These are phyloP conservation scores for Curvularia sp. DNA, from an alignment of 2,329 filamentous ascomycete genomes.

Conservation along the genomic window DNA sequence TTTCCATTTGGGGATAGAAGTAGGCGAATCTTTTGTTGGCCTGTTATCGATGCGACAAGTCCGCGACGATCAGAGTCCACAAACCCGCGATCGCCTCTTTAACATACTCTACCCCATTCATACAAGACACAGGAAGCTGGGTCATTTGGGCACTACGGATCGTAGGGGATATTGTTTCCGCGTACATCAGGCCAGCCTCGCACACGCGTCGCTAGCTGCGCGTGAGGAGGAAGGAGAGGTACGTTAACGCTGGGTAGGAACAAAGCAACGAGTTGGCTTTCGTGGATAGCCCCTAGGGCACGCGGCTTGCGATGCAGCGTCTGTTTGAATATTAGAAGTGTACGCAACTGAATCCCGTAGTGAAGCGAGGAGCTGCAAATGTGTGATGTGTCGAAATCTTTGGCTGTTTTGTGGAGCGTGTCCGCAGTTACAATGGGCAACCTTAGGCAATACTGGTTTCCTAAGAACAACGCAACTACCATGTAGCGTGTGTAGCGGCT, in stretches of 20 bases:
- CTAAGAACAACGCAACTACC: neutral
- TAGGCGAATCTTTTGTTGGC: neutral
- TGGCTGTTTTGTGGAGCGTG: neutral
- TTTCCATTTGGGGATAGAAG: neutral
- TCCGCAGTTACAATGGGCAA: neutral
- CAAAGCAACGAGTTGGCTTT: neutral
- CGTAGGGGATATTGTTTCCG: neutral
- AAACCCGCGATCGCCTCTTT: neutral
- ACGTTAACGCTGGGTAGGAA: neutral
- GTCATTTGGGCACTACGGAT: neutral
- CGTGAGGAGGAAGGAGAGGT: neutral
- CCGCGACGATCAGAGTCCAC: neutral
- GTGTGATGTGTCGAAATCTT: neutral
- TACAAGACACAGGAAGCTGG: neutral
- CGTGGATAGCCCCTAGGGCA: neutral
- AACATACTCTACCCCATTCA: neutral
- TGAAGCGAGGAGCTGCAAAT: neutral
- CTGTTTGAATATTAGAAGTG: neutral
- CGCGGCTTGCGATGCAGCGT: neutral
- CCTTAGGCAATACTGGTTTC: neutral
- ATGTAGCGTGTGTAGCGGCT: neutral
- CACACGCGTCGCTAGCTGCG: constrained; percentile 3
- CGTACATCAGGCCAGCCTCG: constrained; percentile 3
- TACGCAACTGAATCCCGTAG: neutral
- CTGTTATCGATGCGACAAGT: neutral